Conservation (phyloP, 1,284 basidiomycete species). For the Pascua guehoae region DNA sequence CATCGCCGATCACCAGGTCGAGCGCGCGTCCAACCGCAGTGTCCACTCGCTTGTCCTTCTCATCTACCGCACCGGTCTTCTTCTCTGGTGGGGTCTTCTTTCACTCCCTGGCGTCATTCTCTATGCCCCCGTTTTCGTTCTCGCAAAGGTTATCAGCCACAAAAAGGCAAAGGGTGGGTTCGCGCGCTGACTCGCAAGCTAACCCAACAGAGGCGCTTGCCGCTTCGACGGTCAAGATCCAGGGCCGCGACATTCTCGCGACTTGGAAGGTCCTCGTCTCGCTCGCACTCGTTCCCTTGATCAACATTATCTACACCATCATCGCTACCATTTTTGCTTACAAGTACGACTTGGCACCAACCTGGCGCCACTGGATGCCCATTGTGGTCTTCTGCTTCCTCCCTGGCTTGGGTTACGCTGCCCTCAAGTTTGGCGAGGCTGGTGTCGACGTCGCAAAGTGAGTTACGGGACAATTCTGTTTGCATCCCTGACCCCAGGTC, state of each 20-base stretch:
- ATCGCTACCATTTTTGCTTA: slow-evolving; percentile 73
- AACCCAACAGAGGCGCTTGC: slow-evolving; percentile 78
- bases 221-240: slow-evolving; percentile 92
- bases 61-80: slow-evolving; percentile 74
- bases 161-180: slow-evolving; percentile 81
- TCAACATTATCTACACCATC: slow-evolving; percentile 81
- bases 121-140: slow-evolving; percentile 91
- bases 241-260: slow-evolving; percentile 89
- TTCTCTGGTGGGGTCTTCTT: slow-evolving; percentile 79
- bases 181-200: neutral
- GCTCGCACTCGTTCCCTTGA: slow-evolving; percentile 78
- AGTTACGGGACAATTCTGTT: slow-evolving; percentile 9
- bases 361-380: slow-evolving; percentile 73
- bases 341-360: slow-evolving; percentile 59
- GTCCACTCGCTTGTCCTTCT: slow-evolving; percentile 88
- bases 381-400: slow-evolving; percentile 70
- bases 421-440: slow-evolving; percentile 97
- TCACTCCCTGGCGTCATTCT: slow-evolving; percentile 92
- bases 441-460: slow-evolving; percentile 98
- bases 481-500: slow-evolving; percentile 58
- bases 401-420: slow-evolving; percentile 88
- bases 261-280: slow-evolving; percentile 99
- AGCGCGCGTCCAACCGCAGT: slow-evolving; percentile 71
- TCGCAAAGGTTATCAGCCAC: slow-evolving; percentile 82
- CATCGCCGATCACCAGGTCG: slow-evolving; percentile 95